Percentiles rank a stretch among this genome's conserved stretches.
phyloP scores from a whole-genome alignment of 1,284 basidiomycete species.

The Ganoderma sp. region DNA sequence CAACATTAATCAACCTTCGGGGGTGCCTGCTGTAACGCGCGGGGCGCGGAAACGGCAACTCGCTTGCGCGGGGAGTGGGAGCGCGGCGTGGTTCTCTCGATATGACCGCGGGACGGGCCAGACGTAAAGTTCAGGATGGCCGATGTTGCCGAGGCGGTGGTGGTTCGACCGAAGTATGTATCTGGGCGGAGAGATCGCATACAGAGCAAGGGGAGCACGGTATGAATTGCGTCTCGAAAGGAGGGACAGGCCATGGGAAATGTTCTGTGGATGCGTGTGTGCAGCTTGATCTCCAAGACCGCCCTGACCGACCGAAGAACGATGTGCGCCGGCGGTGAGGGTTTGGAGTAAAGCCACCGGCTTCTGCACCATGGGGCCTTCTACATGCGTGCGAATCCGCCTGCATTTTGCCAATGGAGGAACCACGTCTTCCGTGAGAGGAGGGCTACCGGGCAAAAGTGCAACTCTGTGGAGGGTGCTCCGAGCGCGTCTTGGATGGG shows the following conservation, averaged over 20 bases:
- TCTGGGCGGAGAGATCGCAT: not conserved
- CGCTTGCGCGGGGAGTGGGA: not conserved
- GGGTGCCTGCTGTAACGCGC: not conserved
- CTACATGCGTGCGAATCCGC: not conserved
- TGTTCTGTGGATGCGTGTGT: constrained; percentile 7
- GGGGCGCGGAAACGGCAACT: not conserved
- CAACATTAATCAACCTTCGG: constrained; percentile 5
- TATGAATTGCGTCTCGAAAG: not conserved
- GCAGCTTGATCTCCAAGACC: not conserved
- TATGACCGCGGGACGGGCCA: not conserved
- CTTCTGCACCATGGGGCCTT: not conserved
- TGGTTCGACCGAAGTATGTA: not conserved
- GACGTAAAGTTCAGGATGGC: not conserved
- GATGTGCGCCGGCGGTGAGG: not conserved
- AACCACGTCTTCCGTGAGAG: not conserved
- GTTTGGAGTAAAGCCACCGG: constrained; percentile 4
- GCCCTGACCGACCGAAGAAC: not conserved
- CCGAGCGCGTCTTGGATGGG: not conserved
- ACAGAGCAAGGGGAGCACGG: not conserved
- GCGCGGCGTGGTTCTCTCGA: not conserved
- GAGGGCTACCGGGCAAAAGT: not conserved
- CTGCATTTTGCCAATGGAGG: not conserved
- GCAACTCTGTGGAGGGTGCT: no score
- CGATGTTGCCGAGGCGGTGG: not conserved
- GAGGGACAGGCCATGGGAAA: not conserved